Percentiles rank a stretch among this genome's conserved stretches.
Conservation (phyloP, 2,329 filamentous ascomycete species). For the Septoria linicola region DNA sequence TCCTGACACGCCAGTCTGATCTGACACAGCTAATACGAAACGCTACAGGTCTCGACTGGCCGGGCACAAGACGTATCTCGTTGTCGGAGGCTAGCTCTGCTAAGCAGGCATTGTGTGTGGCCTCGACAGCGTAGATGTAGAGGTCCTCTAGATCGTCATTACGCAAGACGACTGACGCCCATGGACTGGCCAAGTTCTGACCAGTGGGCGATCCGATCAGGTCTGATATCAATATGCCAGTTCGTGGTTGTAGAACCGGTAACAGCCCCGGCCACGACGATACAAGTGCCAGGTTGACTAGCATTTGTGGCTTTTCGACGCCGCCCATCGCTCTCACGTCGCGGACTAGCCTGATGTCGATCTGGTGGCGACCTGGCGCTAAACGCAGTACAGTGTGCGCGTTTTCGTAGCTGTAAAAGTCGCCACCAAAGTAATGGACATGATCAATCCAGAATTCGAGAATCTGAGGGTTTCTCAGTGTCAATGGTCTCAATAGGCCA, state of each 20-base stretch:
- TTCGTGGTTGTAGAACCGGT: slow-evolving; percentile 20
- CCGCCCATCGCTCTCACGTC: slow-evolving; percentile 60
- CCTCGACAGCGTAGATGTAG: slow-evolving; percentile 21
- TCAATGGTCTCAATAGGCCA: slow-evolving; percentile 38
- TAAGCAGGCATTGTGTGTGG: slow-evolving; percentile 22
- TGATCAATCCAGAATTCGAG: slow-evolving; percentile 56
- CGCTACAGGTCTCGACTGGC: slow-evolving; percentile 45
- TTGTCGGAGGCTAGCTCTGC: slow-evolving; percentile 16
- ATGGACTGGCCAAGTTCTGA: slow-evolving; percentile 48
- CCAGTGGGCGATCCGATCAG: slow-evolving; percentile 41
- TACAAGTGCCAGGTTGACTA: slow-evolving; percentile 42
- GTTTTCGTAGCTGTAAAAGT: slow-evolving; percentile 54
- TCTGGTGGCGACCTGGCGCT: slow-evolving; percentile 49
- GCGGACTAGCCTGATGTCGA: slow-evolving; percentile 55
- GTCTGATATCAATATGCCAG: slow-evolving; percentile 50
- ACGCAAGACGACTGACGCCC: slow-evolving; percentile 51
- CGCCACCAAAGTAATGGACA: slow-evolving; percentile 56
- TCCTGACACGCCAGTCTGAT: slow-evolving; percentile 10
- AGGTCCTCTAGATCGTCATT: slow-evolving; percentile 41
- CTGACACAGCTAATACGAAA: slow-evolving; percentile 39
- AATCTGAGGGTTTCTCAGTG: slow-evolving; percentile 50
- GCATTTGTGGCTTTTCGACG: slow-evolving; percentile 48
- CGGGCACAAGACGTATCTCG: slow-evolving; percentile 34
- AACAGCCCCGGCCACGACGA: slow-evolving; percentile 33
- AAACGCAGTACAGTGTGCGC: slow-evolving; percentile 53